Evolutionary conservation across 73 alveolate genomes (phyloP), one percentile per base, ranked within the genome.

Genomic region (Diophrys sp.): DNA sequence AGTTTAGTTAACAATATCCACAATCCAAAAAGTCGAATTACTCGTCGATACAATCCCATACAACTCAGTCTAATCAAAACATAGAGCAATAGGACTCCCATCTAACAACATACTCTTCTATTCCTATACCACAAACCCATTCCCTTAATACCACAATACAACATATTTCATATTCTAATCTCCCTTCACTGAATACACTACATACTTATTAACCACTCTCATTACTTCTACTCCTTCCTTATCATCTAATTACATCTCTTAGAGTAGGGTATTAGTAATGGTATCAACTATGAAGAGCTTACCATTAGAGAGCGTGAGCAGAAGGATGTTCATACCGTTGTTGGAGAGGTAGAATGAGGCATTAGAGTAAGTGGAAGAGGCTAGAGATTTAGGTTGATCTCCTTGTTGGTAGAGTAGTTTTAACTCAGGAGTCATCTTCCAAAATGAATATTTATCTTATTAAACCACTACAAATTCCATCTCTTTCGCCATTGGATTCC

Each of bases 371-470:
- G 5, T 44, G 62, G 62, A 44, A 44, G 62, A 11, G 18, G 5
- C 62, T 68, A 23, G 75, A 18, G 62, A 28, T 34, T 79, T 70
- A 27, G 89, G 83, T 23, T 71, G 71, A 56, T 74, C 77, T 1
- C 94, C 94, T 70, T 87, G 87, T 56, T 87, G 80, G 57, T 77
- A 87, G 57, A 70, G 56, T 0, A 87, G 81, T 14, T 54, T 66
- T 24, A 87, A 73, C 27, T 83, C 80, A 29, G 80, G 80, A 0
- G 94, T 33, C 30, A 87, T 77, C 55, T 80, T 79, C 94, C 94
- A 87, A 56, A 81, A 87, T 34, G 68, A 79, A 55, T 87, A 87
- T 11, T 25, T 34, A 1, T 75, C 67, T 1, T 76, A 77, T 18
- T 62, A 2, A 1, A 83, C 54, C 8, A 80, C 70, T 5, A 83